Evolutionary conservation across 2,329 filamentous ascomycete genomes (phyloP).

Genomic region (Pyricularia grisea): DNA sequence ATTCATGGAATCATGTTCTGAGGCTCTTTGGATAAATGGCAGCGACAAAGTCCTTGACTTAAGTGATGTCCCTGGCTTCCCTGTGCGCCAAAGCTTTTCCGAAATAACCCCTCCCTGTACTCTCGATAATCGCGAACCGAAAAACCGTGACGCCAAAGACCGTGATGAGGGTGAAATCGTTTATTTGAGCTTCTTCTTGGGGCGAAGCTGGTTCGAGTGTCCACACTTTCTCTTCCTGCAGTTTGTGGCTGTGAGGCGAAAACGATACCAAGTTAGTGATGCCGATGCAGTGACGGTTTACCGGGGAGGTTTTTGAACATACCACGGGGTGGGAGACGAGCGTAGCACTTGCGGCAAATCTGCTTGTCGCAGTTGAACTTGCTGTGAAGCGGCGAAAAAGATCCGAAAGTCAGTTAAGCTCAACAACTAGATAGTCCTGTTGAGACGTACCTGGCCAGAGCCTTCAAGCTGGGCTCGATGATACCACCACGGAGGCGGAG

Average conservation of each 20-base stretch:
- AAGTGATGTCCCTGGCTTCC: background rate
- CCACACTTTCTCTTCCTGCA: slow-evolving; percentile 99
- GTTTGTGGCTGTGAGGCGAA: slow-evolving; percentile 61
- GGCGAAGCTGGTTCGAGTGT: slow-evolving; percentile 99
- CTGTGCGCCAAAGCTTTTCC: background rate
- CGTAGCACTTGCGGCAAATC: slow-evolving; percentile 99
- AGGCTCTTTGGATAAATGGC: background rate
- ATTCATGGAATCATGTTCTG: background rate
- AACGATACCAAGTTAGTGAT: background rate
- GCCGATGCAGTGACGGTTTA: background rate
- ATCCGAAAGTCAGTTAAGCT: background rate
- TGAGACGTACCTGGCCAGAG: slow-evolving; percentile 51
- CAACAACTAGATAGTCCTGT: background rate
- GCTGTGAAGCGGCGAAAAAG: slow-evolving; percentile 31
- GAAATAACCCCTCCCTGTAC: slow-evolving; percentile 1
- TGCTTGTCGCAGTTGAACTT: slow-evolving; percentile 99
- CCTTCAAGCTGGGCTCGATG: slow-evolving; percentile 98
- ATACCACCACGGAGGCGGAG: slow-evolving; percentile 98
- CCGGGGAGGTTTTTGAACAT: background rate
- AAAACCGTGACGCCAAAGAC: slow-evolving; percentile 6
- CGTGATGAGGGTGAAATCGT: slow-evolving; percentile 18
- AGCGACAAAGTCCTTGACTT: background rate
- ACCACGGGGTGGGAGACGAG: slow-evolving; percentile 84
- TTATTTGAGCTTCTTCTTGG: slow-evolving; percentile 87
- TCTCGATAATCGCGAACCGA: slow-evolving; percentile 5